Percentiles rank a stretch among this genome's conserved stretches.
Conservation (phyloP, 768 basidiomycete genomes). For the Trametes cubensis region DNA sequence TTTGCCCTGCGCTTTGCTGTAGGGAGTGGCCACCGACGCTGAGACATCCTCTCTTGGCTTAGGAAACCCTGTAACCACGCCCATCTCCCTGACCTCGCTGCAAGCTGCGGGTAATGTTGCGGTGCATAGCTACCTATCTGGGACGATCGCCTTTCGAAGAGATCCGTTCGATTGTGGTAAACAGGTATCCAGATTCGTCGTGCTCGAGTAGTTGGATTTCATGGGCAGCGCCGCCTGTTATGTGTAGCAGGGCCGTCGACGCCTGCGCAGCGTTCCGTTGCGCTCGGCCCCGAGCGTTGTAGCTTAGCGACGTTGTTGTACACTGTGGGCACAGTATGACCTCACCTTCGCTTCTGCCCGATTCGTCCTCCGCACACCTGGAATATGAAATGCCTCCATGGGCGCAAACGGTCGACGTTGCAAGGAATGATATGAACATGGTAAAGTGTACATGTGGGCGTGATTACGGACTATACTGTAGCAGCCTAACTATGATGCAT, state of each 20-base stretch:
- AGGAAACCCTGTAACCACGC: slow-evolving; percentile 17
- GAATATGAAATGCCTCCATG: slow-evolving; percentile 6
- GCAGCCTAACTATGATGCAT: slow-evolving; percentile 25
- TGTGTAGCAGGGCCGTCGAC: background rate
- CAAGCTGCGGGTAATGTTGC: slow-evolving; percentile 9
- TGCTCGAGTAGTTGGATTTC: background rate
- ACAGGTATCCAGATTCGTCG: background rate
- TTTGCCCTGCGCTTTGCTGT: slow-evolving; percentile 17
- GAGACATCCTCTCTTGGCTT: slow-evolving; percentile 9
- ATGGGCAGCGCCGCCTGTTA: slow-evolving; percentile 4
- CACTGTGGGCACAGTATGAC: slow-evolving; percentile 5
- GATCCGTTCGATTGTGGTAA: slow-evolving; percentile 15
- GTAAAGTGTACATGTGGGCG: slow-evolving; percentile 22
- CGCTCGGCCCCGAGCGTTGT: slow-evolving; percentile 15
- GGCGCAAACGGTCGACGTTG: slow-evolving; percentile 25
- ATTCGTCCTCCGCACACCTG: background rate
- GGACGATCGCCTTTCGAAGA: slow-evolving; percentile 15
- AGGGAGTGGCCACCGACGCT: background rate
- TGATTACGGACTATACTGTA: slow-evolving; percentile 25
- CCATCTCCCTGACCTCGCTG: slow-evolving; percentile 13
- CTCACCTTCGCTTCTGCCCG: background rate
- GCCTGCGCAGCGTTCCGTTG: slow-evolving; percentile 6
- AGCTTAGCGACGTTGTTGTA: slow-evolving; percentile 13
- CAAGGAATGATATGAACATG: slow-evolving; percentile 18
- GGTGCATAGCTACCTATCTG: slow-evolving; percentile 14